phyloP scores from a whole-genome alignment of 2,329 filamentous ascomycete species.

The Didymosphaeria variabile region DNA sequence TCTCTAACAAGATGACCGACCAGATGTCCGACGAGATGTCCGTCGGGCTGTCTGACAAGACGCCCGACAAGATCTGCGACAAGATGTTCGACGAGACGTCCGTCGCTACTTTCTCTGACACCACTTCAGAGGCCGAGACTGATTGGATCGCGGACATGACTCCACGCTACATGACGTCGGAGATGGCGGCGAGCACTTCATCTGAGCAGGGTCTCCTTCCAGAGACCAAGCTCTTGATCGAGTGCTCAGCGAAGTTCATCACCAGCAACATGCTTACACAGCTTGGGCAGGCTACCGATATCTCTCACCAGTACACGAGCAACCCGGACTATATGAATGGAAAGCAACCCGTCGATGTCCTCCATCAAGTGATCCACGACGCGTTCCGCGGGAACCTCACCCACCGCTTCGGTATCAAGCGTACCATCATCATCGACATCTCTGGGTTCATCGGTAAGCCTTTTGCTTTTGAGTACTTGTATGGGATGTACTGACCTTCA shows the following conservation, averaged over 20 bases:
- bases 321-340: neutral
- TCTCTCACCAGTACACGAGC: neutral
- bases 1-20: too few relatives aligned
- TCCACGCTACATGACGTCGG: neutral
- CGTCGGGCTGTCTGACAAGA: too few relatives aligned
- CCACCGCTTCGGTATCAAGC: neutral
- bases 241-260: neutral
- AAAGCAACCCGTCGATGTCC: too few relatives aligned
- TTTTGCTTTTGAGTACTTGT: neutral
- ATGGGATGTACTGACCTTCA: neutral
- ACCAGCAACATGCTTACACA: neutral
- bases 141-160: neutral
- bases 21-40: too few relatives aligned
- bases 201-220: neutral
- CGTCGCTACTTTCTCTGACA: too few relatives aligned
- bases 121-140: neutral
- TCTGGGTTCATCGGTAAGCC: neutral
- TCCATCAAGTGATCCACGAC: neutral
- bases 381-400: neutral
- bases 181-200: neutral
- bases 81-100: too few relatives aligned
- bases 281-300: neutral
- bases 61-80: too few relatives aligned
- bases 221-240: neutral
- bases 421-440: constrained; percentile 1